Evolutionary conservation across 768 basidiomycete genomes (phyloP).

Genomic region (Termitomyces sp.): DNA sequence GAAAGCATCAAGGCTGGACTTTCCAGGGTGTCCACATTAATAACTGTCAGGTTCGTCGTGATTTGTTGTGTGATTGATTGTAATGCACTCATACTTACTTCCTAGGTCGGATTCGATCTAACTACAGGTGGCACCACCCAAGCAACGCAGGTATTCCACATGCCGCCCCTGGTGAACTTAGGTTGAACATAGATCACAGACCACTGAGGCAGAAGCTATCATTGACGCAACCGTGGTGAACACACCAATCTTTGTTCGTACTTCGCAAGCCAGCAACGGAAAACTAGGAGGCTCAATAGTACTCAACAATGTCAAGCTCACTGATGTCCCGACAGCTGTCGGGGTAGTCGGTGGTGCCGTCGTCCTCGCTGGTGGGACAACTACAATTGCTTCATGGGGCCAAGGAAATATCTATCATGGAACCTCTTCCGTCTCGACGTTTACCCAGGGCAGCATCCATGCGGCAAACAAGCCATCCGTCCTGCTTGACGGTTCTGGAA

Average conservation of each 20-base stretch:
- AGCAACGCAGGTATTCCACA: conserved; percentile 33
- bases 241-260: conserved; percentile 59
- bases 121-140: conserved; percentile 42
- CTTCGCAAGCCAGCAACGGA: conserved; percentile 42
- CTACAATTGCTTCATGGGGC: conserved; percentile 53
- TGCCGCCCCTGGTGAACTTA: not conserved
- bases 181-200: conserved; percentile 27
- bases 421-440: conserved; percentile 36
- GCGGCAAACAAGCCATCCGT: conserved; percentile 51
- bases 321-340: conserved; percentile 61
- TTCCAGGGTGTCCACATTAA: conserved; percentile 39
- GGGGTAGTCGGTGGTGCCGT: conserved; percentile 48
- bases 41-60: conserved; percentile 29
- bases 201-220: conserved; percentile 55
- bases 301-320: conserved; percentile 59
- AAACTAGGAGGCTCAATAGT: conserved; percentile 58
- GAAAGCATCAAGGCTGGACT: conserved; percentile 36
- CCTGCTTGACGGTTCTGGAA: conserved; percentile 53
- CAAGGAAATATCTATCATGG: conserved; percentile 42
- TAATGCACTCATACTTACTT: conserved; percentile 9
- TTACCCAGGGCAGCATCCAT: conserved; percentile 47
- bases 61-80: not conserved
- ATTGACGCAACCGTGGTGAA: conserved; percentile 60
- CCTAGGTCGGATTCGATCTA: conserved; percentile 57
- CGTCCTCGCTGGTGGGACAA: conserved; percentile 59